Conservation (phyloP, 75 land plant genomes). For the Ceratopteris richardii region DNA sequence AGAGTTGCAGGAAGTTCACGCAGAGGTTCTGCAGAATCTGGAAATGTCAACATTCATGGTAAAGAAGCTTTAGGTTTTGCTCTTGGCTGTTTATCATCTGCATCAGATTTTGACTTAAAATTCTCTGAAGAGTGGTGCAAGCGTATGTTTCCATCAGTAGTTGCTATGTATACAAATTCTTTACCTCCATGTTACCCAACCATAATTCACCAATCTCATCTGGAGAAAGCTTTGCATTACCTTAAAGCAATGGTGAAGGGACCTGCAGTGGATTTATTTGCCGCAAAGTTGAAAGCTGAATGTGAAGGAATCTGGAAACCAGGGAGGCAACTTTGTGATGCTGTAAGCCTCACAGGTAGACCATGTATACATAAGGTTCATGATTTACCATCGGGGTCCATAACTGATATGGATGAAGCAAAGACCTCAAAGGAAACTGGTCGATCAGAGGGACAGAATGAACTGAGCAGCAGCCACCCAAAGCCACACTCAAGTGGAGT, state of each 20-base stretch:
- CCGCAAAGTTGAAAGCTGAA: constrained; percentile 65
- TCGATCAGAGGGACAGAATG: neutral
- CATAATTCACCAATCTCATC: constrained; percentile 54
- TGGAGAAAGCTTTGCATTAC: constrained; percentile 65
- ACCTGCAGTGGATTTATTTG: constrained; percentile 55
- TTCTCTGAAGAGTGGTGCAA: constrained; percentile 90
- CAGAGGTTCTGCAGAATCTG: constrained; percentile 23
- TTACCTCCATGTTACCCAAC: constrained; percentile 90
- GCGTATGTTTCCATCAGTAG: constrained; percentile 69
- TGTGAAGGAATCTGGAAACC: constrained; percentile 81
- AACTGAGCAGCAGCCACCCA: neutral
- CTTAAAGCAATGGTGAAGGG: constrained; percentile 85
- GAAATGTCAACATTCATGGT: constrained; percentile 3
- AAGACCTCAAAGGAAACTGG: neutral
- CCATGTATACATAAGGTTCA: constrained; percentile 78
- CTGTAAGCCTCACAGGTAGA: constrained; percentile 89
- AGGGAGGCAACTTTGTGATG: constrained; percentile 94
- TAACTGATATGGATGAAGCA: no score
- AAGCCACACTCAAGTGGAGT: constrained; percentile 86
- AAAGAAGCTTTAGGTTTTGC: constrained; percentile 4
- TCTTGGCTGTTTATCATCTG: constrained; percentile 52
- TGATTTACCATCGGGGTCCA: constrained; percentile 9
- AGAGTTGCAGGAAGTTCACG: constrained; percentile 4
- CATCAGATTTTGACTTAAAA: constrained; percentile 53
- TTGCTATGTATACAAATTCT: constrained; percentile 69